Base-by-base conservation (phyloP, 352 stramenopile species). In the Pythium aquatile region DNA sequence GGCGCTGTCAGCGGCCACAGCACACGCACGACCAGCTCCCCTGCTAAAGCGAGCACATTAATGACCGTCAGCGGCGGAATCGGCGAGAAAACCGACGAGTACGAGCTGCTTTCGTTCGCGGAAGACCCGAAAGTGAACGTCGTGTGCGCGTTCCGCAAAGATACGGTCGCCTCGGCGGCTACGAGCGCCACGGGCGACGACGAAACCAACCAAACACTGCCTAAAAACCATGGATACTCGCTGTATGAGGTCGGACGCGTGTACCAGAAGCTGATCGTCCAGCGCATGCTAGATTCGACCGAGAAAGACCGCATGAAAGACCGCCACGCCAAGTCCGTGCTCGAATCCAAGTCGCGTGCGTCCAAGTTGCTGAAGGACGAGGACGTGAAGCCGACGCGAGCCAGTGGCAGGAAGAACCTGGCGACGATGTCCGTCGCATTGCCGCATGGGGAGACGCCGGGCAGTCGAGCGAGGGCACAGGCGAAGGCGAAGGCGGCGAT, bases 301-400 rank as follows among this genome's bases (percentile, higher is more conserved):
- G 85, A 94, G 69, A 93, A 94, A 68, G 76, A 81, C 52, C 85
- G 85, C 10, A 87, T 94, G 55, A 94, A 94, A 61, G 78, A 93
- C 65, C 79, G 82, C 16, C 85, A 94, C 61, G 81, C 81, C 54
- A 79, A 83, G 66, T 90, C 78, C 5, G 85, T 94, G 30, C 62
- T 79, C 26, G 83, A 86, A 28, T 93, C 80, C 32, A 90, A 90
- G 54, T 73, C 83, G 7, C 80, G 85, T 2, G 58, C 79, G 8
- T 91, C 85, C 8, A 91, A 91, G 60, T 56, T 93, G 5, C 74
- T 94, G 9, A 66, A 77, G 9, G 55, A 60, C 6, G 26, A 55
- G 59, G 32, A 66, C 26, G 7, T 29, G 5, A 39, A 16, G 24
- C 30, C 55, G 5, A 30, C 35, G 13, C 37, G 26, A 1, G 20